These are phyloP conservation scores for Pseudogymnoascus sp. DNA, from an alignment of 2,329 filamentous ascomycete genomes.

Conservation along the genomic window DNA sequence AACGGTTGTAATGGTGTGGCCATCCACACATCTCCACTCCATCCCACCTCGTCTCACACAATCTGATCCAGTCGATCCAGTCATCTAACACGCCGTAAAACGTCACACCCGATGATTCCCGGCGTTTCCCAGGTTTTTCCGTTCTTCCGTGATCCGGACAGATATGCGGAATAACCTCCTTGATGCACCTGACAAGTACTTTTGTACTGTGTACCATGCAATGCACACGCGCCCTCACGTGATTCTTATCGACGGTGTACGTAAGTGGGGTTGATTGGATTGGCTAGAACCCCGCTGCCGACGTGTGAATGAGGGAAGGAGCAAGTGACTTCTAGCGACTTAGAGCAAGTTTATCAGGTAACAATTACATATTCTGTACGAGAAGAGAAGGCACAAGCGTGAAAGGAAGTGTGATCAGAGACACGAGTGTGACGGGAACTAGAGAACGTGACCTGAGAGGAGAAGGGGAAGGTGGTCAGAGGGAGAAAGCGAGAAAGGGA, in stretches of 20 bases:
- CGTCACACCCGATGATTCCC: background rate
- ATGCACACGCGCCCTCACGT: background rate
- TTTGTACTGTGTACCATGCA: background rate
- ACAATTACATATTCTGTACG: background rate
- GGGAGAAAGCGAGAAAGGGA: background rate
- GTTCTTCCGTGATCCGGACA: background rate
- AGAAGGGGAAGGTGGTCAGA: background rate
- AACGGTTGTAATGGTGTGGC: background rate
- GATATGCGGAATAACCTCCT: background rate
- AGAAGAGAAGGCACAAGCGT: background rate
- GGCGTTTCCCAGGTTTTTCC: background rate
- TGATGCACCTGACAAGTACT: background rate
- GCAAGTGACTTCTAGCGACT: background rate
- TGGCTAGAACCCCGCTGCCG: background rate
- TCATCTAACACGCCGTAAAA: background rate
- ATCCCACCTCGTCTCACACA: background rate
- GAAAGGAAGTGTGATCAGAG: background rate
- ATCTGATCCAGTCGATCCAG: background rate
- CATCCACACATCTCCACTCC: background rate
- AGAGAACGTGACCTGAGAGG: background rate
- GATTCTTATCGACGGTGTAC: background rate
- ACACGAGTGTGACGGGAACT: background rate
- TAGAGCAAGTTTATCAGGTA: background rate
- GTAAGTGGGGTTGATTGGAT: constrained; percentile 1
- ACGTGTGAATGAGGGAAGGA: background rate